Conservation (phyloP, 371 early-diverging fungal species). For the Chytridium lagenaria region DNA sequence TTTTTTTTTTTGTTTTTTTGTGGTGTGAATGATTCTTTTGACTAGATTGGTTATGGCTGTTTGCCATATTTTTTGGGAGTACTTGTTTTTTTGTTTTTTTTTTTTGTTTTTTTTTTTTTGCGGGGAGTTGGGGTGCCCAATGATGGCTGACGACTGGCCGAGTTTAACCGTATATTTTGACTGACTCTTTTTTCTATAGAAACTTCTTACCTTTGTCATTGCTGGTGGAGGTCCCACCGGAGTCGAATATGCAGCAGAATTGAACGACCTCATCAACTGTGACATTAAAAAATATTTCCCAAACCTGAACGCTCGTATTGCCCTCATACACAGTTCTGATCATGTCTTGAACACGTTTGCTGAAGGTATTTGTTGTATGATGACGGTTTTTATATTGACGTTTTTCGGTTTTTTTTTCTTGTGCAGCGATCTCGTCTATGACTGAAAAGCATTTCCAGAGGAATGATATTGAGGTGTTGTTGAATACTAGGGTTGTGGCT, state of each 20-base stretch:
- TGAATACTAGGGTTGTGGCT: constrained; percentile 41
- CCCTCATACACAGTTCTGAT: constrained; percentile 72
- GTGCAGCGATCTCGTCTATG: constrained; percentile 47
- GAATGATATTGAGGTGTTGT: constrained; percentile 44
- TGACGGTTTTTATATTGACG: too few species aligned
- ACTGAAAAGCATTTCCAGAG: constrained; percentile 37
- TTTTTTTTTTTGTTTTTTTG: constrained; percentile 17
- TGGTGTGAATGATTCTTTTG: not conserved
- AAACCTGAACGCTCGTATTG: constrained; percentile 38
- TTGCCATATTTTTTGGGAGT: not conserved
- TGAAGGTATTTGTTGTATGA: constrained; percentile 24
- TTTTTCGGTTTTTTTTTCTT: not conserved
- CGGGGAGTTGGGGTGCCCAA: not conserved
- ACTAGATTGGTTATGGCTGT: not conserved
- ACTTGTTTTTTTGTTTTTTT: not conserved
- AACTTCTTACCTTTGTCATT: constrained; percentile 37
- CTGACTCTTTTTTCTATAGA: constrained; percentile 14
- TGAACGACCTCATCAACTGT: constrained; percentile 37
- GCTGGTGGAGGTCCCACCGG: constrained; percentile 61
- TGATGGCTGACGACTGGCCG: too few species aligned
- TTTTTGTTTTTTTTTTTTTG: not conserved
- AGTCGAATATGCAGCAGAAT: constrained; percentile 48
- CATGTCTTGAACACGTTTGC: constrained; percentile 54
- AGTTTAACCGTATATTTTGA: not conserved
- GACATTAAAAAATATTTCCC: constrained; percentile 58